phyloP scores from a whole-genome alignment of 2,329 filamentous ascomycete species.

The Cordyceps pruinosa region DNA sequence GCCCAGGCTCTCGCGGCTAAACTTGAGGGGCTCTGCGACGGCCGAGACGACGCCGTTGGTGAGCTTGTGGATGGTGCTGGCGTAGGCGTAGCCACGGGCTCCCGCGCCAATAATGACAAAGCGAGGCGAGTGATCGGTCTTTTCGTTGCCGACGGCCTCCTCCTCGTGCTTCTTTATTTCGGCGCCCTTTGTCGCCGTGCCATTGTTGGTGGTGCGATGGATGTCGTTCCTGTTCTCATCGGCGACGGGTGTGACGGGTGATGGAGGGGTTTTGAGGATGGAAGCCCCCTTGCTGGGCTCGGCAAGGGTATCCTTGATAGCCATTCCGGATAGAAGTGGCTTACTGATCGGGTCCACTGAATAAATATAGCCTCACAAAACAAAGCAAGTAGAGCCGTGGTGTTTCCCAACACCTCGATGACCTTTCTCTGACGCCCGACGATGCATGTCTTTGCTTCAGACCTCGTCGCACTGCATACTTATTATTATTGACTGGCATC shows the following conservation, averaged over 20 bases:
- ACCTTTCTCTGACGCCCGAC: too few relatives aligned
- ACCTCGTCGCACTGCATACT: too few relatives aligned
- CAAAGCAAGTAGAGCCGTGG: too few relatives aligned
- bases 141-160: slow-evolving; percentile 8
- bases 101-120: slow-evolving; percentile 80
- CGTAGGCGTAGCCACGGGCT: slow-evolving; percentile 70
- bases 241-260: background rate
- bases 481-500: too few relatives aligned
- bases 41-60: slow-evolving; percentile 65
- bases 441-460: too few relatives aligned
- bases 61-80: slow-evolving; percentile 56
- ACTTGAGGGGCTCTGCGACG: slow-evolving; percentile 73
- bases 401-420: too few relatives aligned
- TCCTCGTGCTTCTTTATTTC: background rate
- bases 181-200: background rate
- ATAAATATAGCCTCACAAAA: too few relatives aligned
- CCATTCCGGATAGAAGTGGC: too few relatives aligned
- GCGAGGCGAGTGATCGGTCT: slow-evolving; percentile 45
- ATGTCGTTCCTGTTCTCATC: background rate
- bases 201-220: background rate
- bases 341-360: too few relatives aligned
- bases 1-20: slow-evolving; percentile 68
- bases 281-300: slow-evolving; percentile 16
- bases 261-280: slow-evolving; percentile 2
- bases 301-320: slow-evolving; percentile 17